Conservation (phyloP, 2,329 filamentous ascomycete genomes). For the Aspergillus phoenicis region DNA sequence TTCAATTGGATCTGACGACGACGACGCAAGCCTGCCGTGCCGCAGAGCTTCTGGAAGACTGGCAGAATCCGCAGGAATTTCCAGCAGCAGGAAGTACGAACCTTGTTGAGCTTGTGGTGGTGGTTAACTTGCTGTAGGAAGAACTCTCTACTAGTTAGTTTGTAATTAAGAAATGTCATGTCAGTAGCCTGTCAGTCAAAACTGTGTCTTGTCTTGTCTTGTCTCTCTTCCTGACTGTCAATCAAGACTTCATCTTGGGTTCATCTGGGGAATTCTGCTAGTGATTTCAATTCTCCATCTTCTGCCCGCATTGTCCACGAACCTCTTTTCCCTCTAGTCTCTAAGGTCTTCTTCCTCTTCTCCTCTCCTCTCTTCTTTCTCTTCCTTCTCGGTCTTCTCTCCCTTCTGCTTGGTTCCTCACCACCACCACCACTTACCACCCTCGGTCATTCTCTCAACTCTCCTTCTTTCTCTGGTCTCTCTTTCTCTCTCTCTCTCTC, state of each 20-base stretch:
- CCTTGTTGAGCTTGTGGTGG: background rate
- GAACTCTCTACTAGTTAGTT: background rate
- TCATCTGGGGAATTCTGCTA: too few relatives aligned
- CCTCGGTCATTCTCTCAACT: too few relatives aligned
- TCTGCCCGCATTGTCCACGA: too few relatives aligned
- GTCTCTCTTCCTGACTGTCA: too few relatives aligned
- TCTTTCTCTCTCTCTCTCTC: too few relatives aligned
- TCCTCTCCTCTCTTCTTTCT: constrained; percentile 8
- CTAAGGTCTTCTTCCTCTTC: constrained; percentile 12
- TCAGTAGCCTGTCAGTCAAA: too few relatives aligned
- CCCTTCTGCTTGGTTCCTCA: background rate
- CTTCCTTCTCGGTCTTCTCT: constrained; percentile 1
- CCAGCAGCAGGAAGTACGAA: background rate
- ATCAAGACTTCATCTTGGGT: background rate
- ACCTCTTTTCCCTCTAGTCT: constrained; percentile 11
- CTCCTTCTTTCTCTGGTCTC: too few relatives aligned
- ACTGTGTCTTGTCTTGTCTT: too few relatives aligned
- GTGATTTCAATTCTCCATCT: background rate
- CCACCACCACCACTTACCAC: background rate
- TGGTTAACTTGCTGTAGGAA: too few relatives aligned
- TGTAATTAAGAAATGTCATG: too few relatives aligned
- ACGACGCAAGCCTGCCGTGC: constrained; percentile 19
- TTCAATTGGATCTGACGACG: background rate
- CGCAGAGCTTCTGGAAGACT: constrained; percentile 29
- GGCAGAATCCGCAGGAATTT: constrained; percentile 14